These are phyloP conservation scores for Populus hybrid DNA, from an alignment of 441 rosid species.

Conservation along the genomic window DNA sequence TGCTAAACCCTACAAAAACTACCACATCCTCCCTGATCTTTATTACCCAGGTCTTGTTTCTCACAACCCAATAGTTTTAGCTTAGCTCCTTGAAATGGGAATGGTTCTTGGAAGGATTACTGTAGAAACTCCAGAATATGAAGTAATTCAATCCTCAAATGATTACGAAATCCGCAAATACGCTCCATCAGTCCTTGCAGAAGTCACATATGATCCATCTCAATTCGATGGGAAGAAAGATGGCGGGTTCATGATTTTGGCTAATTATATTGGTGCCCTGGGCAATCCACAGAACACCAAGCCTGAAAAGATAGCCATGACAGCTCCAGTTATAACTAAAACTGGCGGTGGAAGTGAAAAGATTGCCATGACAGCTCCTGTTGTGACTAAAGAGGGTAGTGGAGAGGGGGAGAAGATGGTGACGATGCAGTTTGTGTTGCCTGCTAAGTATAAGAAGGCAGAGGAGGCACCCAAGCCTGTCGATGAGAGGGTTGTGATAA, in stretches of 20 bases:
- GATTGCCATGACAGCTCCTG: constrained; percentile 87
- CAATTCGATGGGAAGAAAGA: constrained; percentile 63
- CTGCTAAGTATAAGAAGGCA: constrained; percentile 56
- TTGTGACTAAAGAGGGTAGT: constrained; percentile 44
- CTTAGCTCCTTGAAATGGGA: constrained; percentile 50
- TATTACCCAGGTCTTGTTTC: background rate
- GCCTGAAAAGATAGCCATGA: constrained; percentile 80
- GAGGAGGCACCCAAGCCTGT: constrained; percentile 88
- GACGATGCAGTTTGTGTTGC: constrained; percentile 89
- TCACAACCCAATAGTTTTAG: background rate
- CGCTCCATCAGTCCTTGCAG: constrained; percentile 59
- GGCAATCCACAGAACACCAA: constrained; percentile 77
- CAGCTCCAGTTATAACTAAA: constrained; percentile 75
- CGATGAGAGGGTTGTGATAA: constrained; percentile 76
- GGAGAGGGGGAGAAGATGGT: constrained; percentile 45
- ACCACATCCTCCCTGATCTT: background rate
- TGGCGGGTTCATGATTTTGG: constrained; percentile 73
- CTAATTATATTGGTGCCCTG: constrained; percentile 79
- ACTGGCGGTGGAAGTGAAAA: constrained; percentile 36
- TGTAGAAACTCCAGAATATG: constrained; percentile 70
- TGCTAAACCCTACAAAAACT: background rate
- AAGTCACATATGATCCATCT: constrained; percentile 68
- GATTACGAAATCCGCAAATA: constrained; percentile 84
- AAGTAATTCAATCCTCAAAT: constrained; percentile 40
- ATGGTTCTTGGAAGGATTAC: constrained; percentile 66